Conservation (phyloP, 805 yeast species). For the Citeromyces nyonsensis region DNA sequence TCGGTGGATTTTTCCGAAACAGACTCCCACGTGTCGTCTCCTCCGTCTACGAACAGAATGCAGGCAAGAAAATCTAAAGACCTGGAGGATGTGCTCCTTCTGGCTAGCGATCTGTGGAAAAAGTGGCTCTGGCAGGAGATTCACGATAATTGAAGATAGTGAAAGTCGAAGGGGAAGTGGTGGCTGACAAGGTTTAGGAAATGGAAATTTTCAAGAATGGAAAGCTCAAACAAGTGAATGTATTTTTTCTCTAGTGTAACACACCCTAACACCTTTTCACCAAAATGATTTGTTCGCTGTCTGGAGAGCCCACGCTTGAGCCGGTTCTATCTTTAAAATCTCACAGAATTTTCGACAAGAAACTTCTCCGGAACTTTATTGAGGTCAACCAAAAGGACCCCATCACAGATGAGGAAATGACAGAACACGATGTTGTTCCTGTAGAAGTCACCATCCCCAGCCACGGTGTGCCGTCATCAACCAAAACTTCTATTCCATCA, state of each 20-base stretch:
- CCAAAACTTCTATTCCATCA: slow-evolving; percentile 60
- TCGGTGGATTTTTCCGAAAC: not conserved
- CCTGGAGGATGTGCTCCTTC: too few relatives aligned
- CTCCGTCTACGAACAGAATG: too few relatives aligned
- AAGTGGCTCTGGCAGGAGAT: not conserved
- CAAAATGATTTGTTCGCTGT: slow-evolving; percentile 9
- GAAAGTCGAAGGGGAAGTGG: too few relatives aligned
- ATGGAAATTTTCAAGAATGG: too few relatives aligned
- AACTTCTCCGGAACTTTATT: slow-evolving; percentile 45
- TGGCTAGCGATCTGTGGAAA: not conserved
- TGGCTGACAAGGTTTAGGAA: too few relatives aligned
- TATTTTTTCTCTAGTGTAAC: too few relatives aligned
- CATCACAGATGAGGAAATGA: slow-evolving; percentile 44
- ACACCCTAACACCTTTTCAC: too few relatives aligned
- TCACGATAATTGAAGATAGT: too few relatives aligned
- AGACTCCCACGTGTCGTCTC: too few relatives aligned
- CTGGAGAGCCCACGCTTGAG: slow-evolving; percentile 53
- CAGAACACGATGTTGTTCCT: slow-evolving; percentile 39
- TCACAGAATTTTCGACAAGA: slow-evolving; percentile 54
- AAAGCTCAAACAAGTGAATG: too few relatives aligned
- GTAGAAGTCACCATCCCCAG: slow-evolving; percentile 15
- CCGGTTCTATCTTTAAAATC: slow-evolving; percentile 72
- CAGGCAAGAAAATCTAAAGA: too few relatives aligned
- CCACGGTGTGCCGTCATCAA: slow-evolving; percentile 19
- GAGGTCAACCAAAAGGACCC: slow-evolving; percentile 60